Percentiles rank a stretch among this genome's conserved stretches.
phyloP scores from a whole-genome alignment of 441 rosid species.

The Corymbia calophylla region DNA sequence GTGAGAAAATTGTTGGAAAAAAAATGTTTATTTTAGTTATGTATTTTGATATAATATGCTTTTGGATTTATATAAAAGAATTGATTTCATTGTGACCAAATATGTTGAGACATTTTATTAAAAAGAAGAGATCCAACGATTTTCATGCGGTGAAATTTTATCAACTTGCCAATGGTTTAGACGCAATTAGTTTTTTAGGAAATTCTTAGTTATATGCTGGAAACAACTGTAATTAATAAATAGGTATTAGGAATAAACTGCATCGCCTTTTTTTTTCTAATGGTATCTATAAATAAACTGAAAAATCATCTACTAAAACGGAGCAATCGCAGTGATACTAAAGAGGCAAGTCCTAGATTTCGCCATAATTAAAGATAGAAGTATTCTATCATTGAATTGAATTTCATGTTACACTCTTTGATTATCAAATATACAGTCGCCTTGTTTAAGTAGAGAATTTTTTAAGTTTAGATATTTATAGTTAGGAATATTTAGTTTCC shows the following conservation, averaged over 20 bases:
- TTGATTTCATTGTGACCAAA: background rate
- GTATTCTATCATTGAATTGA: background rate
- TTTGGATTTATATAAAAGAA: background rate
- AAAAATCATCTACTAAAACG: background rate
- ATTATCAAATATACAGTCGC: background rate
- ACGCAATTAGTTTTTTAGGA: background rate
- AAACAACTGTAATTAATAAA: too few relatives aligned
- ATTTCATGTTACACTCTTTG: background rate
- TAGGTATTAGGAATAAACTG: background rate
- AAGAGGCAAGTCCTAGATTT: background rate
- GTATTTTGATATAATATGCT: background rate
- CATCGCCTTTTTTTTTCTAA: background rate
- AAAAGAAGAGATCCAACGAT: background rate
- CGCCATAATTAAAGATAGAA: background rate
- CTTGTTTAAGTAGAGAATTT: background rate
- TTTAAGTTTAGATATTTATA: background rate
- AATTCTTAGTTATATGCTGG: background rate
- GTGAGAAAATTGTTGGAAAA: background rate
- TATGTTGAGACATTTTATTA: background rate
- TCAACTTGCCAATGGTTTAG: background rate
- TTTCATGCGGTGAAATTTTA: background rate
- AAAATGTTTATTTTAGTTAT: background rate
- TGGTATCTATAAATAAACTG: background rate
- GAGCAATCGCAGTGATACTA: background rate
- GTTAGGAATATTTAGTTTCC: background rate